Conservation (phyloP, 2,329 filamentous ascomycete genomes). For the Penicillium oxalicum region DNA sequence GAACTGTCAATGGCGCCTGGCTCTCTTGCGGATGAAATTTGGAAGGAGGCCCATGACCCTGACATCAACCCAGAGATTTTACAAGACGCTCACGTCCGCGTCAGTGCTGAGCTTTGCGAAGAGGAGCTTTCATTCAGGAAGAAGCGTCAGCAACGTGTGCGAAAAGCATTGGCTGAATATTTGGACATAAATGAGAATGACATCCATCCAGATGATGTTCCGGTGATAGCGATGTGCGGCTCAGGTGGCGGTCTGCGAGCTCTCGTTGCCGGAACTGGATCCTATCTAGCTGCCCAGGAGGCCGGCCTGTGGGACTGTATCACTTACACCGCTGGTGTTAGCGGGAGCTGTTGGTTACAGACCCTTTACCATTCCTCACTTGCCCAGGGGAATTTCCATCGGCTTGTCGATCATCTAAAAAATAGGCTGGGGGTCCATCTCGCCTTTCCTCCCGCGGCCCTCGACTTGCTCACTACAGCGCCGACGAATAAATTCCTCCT, state of each 20-base stretch:
- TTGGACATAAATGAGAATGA: constrained; percentile 70
- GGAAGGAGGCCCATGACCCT: constrained; percentile 82
- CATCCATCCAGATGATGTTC: constrained; percentile 88
- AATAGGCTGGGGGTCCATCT: constrained; percentile 80
- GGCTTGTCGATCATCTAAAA: constrained; percentile 79
- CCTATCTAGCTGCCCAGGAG: constrained; percentile 75
- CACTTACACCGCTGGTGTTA: constrained; percentile 93
- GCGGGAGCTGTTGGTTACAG: constrained; percentile 93
- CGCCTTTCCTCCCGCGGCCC: constrained; percentile 79
- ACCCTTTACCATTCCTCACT: constrained; percentile 79
- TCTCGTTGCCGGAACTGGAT: constrained; percentile 83
- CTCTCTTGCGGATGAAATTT: constrained; percentile 86
- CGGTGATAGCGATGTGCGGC: constrained; percentile 86
- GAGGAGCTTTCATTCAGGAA: constrained; percentile 73
- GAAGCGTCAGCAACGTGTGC: constrained; percentile 62
- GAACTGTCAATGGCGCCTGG: constrained; percentile 84
- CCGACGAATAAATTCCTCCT: constrained; percentile 91
- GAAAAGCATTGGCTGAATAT: constrained; percentile 72
- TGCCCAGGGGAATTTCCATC: constrained; percentile 59
- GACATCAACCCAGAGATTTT: constrained; percentile 79
- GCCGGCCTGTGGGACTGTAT: constrained; percentile 88
- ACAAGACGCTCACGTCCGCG: constrained; percentile 72
- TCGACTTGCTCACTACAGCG: constrained; percentile 73
- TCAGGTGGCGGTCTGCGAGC: constrained; percentile 88
- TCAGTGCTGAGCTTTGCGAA: constrained; percentile 72